Evolutionary conservation across 1,284 basidiomycete genomes (phyloP), one percentile per base, ranked within the genome.

Genomic region (Ceratobasidium sp.): DNA sequence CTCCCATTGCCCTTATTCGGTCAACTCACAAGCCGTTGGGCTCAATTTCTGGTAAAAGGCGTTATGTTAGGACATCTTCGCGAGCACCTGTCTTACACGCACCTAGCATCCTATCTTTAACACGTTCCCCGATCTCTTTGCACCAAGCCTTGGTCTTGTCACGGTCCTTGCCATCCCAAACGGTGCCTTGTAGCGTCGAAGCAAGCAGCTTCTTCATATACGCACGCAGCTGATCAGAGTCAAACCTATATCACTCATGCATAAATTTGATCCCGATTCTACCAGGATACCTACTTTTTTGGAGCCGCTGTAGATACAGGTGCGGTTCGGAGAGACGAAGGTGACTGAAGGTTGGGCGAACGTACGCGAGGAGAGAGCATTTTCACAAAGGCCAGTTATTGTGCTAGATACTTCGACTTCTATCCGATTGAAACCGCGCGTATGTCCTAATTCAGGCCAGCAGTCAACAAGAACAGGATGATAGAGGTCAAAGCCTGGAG

Each of bases 201-300:
- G 87, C 84, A 64, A 93, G 82, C 62, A 93, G 85, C 78, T 89
- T 90, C 84, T 91, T 93, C 80, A 92, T 90, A 81, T 93, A 93
- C 30, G 86, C 83, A 75, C 87, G 88, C 71, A 93, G 84, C 46
- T 88, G 81, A 64, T 92, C 91, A 1, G 86, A 80, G 78, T 93
- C 91, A 79, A 93, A 93, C 58, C 74, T 76, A 23, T 45, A 48
- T 32, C 34, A 45, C 74, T 84, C 84, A 62, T 21, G 34, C 10
- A 58, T 34, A 2, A 58, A 36, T n/a, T 36, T 58, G 34, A 32
- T 28, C 57, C 39, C 2, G 41, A 34, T 18, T 39, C 28, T 23
- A 46, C 10, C 14, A 50, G 3, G 14, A 50, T 10, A 71, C 57
- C 50, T 57, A 62, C 69, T 69, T 69, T 69, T 69, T 69, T 12